Evolutionary conservation across 108 stramenopile genomes (phyloP).

Genomic region (Aureococcus anophagefferens): DNA sequence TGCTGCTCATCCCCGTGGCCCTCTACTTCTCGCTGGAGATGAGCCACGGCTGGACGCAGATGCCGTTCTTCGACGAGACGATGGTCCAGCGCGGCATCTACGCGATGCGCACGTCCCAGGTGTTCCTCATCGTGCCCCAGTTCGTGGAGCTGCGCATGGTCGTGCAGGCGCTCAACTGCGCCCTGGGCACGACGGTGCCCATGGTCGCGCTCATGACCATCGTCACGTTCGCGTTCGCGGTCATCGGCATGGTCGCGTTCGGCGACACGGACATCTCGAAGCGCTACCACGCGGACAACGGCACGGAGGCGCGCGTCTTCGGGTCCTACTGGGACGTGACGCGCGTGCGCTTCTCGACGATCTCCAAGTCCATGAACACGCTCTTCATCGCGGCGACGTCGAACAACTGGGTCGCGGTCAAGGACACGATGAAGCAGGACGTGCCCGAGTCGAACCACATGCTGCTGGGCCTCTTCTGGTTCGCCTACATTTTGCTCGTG

Average conservation of each 20-base stretch:
- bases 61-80: background rate
- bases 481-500: background rate
- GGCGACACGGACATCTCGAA: background rate
- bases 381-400: background rate
- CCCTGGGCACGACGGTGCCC: background rate
- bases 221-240: background rate
- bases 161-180: background rate
- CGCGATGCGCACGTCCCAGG: background rate
- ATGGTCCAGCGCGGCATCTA: background rate
- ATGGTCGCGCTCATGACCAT: background rate
- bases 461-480: background rate
- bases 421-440: background rate
- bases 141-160: background rate
- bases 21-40: background rate
- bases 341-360: background rate
- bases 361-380: background rate
- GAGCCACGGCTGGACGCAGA: background rate
- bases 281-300: too few relatives aligned
- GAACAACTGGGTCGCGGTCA: background rate
- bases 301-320: background rate
- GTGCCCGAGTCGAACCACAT: background rate
- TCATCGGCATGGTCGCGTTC: background rate
- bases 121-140: background rate
- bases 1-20: background rate
- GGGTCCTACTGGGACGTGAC: background rate